Percentiles rank a stretch among this genome's conserved stretches.
Conservation (phyloP, 1,284 basidiomycete genomes). For the Phlebopus sp. region DNA sequence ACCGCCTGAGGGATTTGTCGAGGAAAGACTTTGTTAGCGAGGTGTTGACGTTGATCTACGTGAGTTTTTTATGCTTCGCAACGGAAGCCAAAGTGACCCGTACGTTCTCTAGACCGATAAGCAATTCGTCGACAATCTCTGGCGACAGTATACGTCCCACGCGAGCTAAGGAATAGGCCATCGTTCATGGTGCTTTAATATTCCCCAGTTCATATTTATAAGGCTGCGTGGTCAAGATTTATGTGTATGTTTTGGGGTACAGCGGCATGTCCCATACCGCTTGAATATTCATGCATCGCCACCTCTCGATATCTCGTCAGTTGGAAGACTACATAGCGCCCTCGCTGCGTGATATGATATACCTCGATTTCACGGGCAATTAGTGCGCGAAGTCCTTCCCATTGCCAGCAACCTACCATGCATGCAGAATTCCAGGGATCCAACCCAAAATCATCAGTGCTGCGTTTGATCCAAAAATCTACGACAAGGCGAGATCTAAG, state of each 20-base stretch:
- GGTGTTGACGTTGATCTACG: constrained; percentile 66
- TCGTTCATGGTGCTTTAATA: background rate
- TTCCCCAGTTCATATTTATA: background rate
- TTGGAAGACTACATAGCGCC: constrained; percentile 6
- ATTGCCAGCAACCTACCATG: constrained; percentile 5
- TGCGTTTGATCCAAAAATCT: constrained; percentile 16
- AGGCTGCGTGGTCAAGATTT: background rate
- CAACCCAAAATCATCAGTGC: constrained; percentile 12
- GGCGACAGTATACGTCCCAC: constrained; percentile 44
- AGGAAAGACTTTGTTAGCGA: constrained; percentile 67
- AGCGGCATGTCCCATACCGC: background rate
- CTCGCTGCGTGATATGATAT: constrained; percentile 9
- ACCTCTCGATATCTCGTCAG: background rate
- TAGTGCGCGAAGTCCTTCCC: background rate
- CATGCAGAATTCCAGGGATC: constrained; percentile 14
- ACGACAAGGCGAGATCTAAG: background rate
- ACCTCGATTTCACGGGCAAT: background rate
- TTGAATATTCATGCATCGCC: background rate
- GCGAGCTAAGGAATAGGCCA: constrained; percentile 12
- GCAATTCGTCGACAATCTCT: constrained; percentile 49
- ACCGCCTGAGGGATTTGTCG: constrained; percentile 33
- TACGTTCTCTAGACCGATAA: constrained; percentile 41
- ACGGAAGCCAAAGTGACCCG: no score
- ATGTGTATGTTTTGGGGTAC: background rate
- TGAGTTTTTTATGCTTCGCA: constrained; percentile 35